Evolutionary conservation across 1,284 basidiomycete genomes (phyloP), one percentile per base, ranked within the genome.

Genomic region (Puccinia sorghi): DNA sequence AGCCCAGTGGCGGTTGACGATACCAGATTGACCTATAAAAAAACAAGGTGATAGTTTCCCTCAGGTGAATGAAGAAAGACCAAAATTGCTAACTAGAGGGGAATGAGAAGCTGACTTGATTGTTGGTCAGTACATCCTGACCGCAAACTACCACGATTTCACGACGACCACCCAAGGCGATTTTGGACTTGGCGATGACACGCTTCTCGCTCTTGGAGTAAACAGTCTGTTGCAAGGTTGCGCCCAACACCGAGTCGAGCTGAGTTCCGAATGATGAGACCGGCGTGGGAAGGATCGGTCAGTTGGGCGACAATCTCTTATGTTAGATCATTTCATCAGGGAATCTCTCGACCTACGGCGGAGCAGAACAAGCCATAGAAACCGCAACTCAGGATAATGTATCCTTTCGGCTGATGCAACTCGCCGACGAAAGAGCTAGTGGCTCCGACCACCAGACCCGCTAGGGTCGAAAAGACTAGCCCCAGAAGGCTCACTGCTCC

Each of bases 221-320:
- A 8, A 82, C 80, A 6, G 83, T 83, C n/a, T 82, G 80, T 63
- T 84, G 83, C 20, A 82, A 46, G 2, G 82, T 82, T 1, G 83
- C 83, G 15, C 83, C 83, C 11, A 84, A 79, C 1, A 84, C 39
- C 12, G 83, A 83, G 48, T 83, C 83, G 15, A 80, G 25, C 59
- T 80, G 25, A 50, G 11, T 46, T 7, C 8, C 13, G 43, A 22
- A n/a, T 17, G 22, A 43, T 20, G 37, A 59, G 63, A 39, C 20
- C 66, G 15, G 27, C 9, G 17, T 20, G n/a, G 41, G 11, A 32
- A 64, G 15, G 17, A 20, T 54, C 11, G n/a, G 8, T 39, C 25
- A 52, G 48, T 6, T 32, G 22, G 22, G n/a, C n/a, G n/a, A n/a
- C n/a, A n/a, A n/a, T n/a, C n/a, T n/a, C n/a, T n/a, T n/a, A n/a